Base-by-base conservation (phyloP, 495 filamentous ascomycete genomes). In the Emericellopsis terricola region DNA sequence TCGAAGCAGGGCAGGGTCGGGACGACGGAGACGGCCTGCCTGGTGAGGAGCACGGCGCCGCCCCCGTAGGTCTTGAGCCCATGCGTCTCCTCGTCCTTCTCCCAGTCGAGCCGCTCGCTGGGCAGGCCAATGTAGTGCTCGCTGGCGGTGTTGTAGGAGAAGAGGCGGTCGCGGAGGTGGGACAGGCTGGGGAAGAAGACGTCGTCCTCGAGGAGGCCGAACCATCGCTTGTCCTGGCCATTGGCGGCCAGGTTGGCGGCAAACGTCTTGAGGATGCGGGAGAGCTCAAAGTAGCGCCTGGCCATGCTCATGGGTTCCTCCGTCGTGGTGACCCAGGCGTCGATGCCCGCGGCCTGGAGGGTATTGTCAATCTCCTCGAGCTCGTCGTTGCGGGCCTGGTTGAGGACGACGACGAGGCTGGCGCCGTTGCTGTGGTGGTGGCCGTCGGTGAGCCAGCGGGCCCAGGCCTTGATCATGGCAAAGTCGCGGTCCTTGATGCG, bases 31-130 rank as follows among this genome's bases (percentile, higher is more conserved):
- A 64, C 33, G 3, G 69, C 48, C 15, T 68, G 62, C n/a, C 53
- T 45, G 4, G 68, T 71, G 20, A 75, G 43, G 50, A 76, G 64
- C 35, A 77, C 56, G 37, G 66, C 71, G 14, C 65, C 72, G 44
- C 72, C 72, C 38, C 72, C 72, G 37, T 70, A 72, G 15, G 61
- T 70, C 40, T 57, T 48, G 6, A 51, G 58, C n/a, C n/a, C n/a
- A n/a, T n/a, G n/a, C 10, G 66, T 56, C 39, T 72, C 62, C 18
- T 50, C 47, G 15, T 47, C 41, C 14, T 37, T 33, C 2, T 33
- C 41, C 50, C 50, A 53, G 34, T 53, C 47, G 17, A 65, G 42
- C 26, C 58, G 62, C 43, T 72, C 69, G n/a, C 68, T 68, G 8
- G 74, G 48, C 29, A 64, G 55, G 20, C 72, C 69, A 15, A 75